Percentiles rank a stretch among this genome's conserved stretches.
phyloP scores from a whole-genome alignment of 148 eudicot genomes.

The Drosera capensis region DNA sequence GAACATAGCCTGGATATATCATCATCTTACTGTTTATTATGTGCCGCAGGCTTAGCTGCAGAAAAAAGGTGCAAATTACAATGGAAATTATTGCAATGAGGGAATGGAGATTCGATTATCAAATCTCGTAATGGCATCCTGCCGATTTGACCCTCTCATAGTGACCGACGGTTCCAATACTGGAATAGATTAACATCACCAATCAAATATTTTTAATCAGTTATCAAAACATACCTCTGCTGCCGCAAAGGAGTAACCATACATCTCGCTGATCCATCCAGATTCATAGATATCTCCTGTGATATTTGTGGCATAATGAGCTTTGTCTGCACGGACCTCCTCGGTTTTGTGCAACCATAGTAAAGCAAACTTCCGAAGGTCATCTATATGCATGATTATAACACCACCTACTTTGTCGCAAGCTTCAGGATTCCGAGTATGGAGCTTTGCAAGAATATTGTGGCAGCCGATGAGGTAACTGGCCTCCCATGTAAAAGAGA shows the following conservation, averaged over 20 bases:
- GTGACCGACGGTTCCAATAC: no score
- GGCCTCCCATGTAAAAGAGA: conserved; percentile 4
- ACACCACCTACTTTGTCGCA: conserved; percentile 98
- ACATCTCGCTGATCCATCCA: conserved; percentile 99
- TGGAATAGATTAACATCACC: no score
- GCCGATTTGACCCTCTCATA: no score
- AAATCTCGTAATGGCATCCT: no score
- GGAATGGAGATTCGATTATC: no score
- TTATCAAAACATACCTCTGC: conserved; percentile 54
- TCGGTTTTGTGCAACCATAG: conserved; percentile 82
- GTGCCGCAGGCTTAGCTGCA: conserved; percentile 81
- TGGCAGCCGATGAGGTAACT: conserved; percentile 95
- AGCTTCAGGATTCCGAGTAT: conserved; percentile 76
- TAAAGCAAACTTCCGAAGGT: conserved; percentile 70
- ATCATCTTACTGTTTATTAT: conserved; percentile 45
- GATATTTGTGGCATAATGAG: conserved; percentile 62
- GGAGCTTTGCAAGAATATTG: conserved; percentile 79
- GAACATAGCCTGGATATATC: conserved; percentile 76
- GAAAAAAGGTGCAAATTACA: neutral
- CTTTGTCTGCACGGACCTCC: conserved; percentile 85
- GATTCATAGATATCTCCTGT: conserved; percentile 82
- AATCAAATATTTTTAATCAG: no score
- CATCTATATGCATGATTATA: conserved; percentile 85
- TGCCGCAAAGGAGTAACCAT: conserved; percentile 88
- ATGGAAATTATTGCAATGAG: no score